phyloP scores from a whole-genome alignment of 164 flowering plant species.

The Vitis riparia region DNA sequence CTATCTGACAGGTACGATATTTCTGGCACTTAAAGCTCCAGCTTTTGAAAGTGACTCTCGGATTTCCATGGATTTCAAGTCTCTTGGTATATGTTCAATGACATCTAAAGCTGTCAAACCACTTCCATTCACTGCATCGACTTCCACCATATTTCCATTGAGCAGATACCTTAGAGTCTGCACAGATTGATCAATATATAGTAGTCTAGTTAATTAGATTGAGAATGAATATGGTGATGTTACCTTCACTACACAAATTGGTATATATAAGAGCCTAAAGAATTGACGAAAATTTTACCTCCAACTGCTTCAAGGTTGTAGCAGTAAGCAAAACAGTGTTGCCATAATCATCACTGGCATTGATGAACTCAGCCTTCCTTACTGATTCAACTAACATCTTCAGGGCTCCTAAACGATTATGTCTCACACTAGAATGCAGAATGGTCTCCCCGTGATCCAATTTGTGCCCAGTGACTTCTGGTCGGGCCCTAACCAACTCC shows the following conservation, averaged over 20 bases:
- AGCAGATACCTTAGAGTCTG: background rate
- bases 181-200: background rate
- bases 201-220: too few species aligned
- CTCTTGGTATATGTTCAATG: too few species aligned
- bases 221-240: too few species aligned
- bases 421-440: background rate
- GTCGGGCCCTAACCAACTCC: too few species aligned
- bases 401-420: background rate
- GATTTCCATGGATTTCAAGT: background rate
- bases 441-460: too few species aligned
- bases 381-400: background rate
- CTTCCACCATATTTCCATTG: background rate
- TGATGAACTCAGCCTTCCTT: background rate
- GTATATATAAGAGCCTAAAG: too few species aligned
- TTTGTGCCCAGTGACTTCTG: too few species aligned
- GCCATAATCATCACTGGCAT: background rate
- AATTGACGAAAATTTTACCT: background rate
- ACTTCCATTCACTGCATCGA: background rate
- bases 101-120: too few species aligned
- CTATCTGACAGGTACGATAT: too few species aligned
- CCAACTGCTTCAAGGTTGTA: background rate
- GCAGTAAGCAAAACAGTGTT: background rate
- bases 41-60: background rate
- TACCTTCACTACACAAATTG: too few species aligned
- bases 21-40: background rate